phyloP scores from a whole-genome alignment of 2,329 filamentous ascomycete species.

The Colletotrichum sp. region DNA sequence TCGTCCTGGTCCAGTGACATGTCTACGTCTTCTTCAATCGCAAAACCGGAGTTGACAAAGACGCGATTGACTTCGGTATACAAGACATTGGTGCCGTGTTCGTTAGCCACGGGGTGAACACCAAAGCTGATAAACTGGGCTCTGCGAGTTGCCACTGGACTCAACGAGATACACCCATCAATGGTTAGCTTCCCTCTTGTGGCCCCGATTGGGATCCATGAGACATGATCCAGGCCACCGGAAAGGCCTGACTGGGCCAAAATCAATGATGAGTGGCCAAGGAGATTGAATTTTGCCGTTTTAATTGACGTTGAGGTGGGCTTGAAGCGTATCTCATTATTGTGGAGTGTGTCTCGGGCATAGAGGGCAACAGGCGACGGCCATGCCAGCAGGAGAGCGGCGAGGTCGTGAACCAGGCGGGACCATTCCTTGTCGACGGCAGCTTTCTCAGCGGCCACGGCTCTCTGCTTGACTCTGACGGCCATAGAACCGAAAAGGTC shows the following conservation, averaged over 20 bases:
- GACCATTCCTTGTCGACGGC: conserved; percentile 69
- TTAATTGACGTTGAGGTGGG: background rate
- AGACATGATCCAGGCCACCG: conserved; percentile 50
- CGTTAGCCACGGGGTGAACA: conserved; percentile 65
- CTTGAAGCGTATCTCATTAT: conserved; percentile 43
- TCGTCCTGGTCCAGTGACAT: conserved; percentile 38
- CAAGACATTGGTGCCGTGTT: conserved; percentile 65
- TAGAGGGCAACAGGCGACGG: conserved; percentile 58
- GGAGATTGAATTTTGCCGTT: background rate
- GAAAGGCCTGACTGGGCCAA: conserved; percentile 71
- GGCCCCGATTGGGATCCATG: conserved; percentile 77
- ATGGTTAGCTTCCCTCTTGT: conserved; percentile 66
- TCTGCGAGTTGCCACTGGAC: conserved; percentile 72
- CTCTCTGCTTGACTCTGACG: conserved; percentile 84
- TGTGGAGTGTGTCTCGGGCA: conserved; percentile 54
- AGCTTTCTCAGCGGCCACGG: conserved; percentile 54
- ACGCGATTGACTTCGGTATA: conserved; percentile 80
- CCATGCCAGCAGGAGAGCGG: conserved; percentile 76
- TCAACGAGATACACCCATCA: conserved; percentile 72
- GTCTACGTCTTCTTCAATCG: conserved; percentile 55
- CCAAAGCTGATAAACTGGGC: conserved; percentile 85
- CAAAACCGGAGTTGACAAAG: conserved; percentile 81
- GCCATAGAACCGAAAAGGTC: conserved; percentile 92
- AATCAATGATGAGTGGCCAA: conserved; percentile 40
- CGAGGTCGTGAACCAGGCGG: conserved; percentile 60